These are phyloP conservation scores for Conringia planisiliqua DNA, from an alignment of 345 rosid genomes.

Conservation along the genomic window DNA sequence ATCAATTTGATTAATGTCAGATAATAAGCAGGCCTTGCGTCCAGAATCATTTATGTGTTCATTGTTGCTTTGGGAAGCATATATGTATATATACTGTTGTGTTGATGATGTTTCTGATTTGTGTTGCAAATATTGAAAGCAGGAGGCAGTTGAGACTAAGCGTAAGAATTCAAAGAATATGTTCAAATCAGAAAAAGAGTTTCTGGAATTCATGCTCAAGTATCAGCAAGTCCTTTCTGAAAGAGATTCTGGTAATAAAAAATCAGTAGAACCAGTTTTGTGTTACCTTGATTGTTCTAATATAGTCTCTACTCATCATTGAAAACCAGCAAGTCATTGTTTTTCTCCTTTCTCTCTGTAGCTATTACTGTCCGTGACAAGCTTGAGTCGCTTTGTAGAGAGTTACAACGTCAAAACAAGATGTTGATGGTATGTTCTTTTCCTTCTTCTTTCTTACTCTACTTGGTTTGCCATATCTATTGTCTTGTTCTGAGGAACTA, in stretches of 20 bases:
- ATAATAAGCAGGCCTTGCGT: background rate
- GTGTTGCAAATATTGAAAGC: slow-evolving; percentile 18
- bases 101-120: slow-evolving; percentile 7
- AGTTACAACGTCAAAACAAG: slow-evolving; percentile 92
- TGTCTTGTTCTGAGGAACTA: background rate
- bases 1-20: background rate
- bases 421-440: slow-evolving; percentile 65
- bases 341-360: slow-evolving; percentile 31
- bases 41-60: background rate
- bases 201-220: slow-evolving; percentile 76
- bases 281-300: background rate
- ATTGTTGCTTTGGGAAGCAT: too few relatives aligned
- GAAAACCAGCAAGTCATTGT: background rate
- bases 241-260: slow-evolving; percentile 66
- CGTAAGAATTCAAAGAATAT: slow-evolving; percentile 63
- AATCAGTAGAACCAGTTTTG: background rate
- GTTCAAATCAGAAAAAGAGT: slow-evolving; percentile 73
- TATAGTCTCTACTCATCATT: background rate
- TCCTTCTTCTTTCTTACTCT: background rate
- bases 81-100: background rate
- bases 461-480: background rate
- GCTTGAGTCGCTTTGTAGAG: slow-evolving; percentile 91
- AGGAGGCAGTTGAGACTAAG: slow-evolving; percentile 69
- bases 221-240: slow-evolving; percentile 91
- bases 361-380: slow-evolving; percentile 82